Evolutionary conservation across 2,329 filamentous ascomycete species (phyloP), one percentile per base, ranked within the genome.

Genomic region (Verticillium nonalfalfae): DNA sequence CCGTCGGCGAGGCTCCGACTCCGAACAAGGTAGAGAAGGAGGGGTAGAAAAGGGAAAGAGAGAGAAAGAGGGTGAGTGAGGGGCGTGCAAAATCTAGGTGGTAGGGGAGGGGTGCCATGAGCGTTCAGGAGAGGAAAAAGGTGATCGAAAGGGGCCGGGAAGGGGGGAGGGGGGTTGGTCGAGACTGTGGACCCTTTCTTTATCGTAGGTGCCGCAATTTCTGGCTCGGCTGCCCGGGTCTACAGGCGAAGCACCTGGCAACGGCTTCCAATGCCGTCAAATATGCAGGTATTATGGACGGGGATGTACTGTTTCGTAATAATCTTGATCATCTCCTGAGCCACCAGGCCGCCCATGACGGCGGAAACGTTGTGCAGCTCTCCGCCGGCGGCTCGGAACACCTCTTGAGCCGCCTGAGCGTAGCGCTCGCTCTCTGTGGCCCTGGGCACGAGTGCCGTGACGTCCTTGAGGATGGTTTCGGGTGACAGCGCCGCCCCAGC

Each of bases 241-340:
- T 68, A 86, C 66, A 87, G 72, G 63, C 80, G 79, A 67, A 87
- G 73, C 59, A 86, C 79, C 71, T 86, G 83, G 67, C 81, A 85
- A 64, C 84, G 82, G 73, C 85, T 87, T 63, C 76, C 78, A 65
- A 90, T 86, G 26, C 87, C 88, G 76, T 90, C 87, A 67, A 88
- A 90, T 64, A 90, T 79, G 70, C 87, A 89, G 15, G 85, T 88
- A 72, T 90, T 89, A 68, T 90, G 86, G 65, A 89, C 84, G 31
- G 88, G 87, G 54, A 90, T 79, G 74, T 90, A 90, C 76, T 90
- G 88, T 70, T 86, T 86, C 13, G 88, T 90, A 68, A 90, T 84
- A 62, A 94, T 85, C 74, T 99, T 99, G 78, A 99, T 96, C 65
- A 94, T 86, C 77, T 99, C 95, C 75, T 99, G 96, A n/a, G 94